Conservation (phyloP, 192 early-diverging fungal species). For the Coemansia sp. region DNA sequence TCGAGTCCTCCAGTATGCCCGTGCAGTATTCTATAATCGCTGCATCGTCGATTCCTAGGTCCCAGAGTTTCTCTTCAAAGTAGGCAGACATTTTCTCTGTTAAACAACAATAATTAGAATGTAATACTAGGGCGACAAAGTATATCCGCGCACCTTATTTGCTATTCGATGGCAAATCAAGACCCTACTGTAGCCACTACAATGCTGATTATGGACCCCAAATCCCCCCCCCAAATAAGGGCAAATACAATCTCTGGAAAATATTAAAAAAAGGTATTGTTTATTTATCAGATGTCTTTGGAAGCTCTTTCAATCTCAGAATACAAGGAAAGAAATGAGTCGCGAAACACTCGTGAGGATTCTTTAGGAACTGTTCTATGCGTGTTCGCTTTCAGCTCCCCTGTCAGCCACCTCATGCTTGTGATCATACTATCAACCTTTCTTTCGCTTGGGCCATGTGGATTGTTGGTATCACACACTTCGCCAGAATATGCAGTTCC, state of each 20-base stretch:
- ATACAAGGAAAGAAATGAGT: neutral
- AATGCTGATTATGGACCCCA: too few relatives aligned
- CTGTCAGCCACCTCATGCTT: neutral
- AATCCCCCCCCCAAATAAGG: neutral
- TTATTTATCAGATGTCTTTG: neutral
- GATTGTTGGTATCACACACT: neutral
- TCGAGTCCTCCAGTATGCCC: slow-evolving; percentile 27
- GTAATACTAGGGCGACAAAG: too few relatives aligned
- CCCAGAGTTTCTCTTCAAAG: slow-evolving; percentile 15
- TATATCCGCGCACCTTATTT: too few relatives aligned
- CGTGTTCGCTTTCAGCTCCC: slow-evolving; percentile 2
- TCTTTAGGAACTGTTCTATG: neutral
- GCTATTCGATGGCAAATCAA: too few relatives aligned
- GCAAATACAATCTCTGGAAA: neutral
- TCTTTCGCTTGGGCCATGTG: neutral
- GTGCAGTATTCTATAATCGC: slow-evolving; percentile 46
- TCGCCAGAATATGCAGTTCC: neutral
- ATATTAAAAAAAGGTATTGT: neutral
- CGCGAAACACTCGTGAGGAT: neutral
- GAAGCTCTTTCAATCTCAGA: slow-evolving; percentile 2
- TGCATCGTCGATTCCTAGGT: slow-evolving; percentile 38
- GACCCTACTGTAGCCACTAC: too few relatives aligned
- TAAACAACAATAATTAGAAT: too few relatives aligned
- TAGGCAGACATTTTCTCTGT: slow-evolving; percentile 26
- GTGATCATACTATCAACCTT: neutral